Evolutionary conservation across 2,329 filamentous ascomycete genomes (phyloP), one percentile per base, ranked within the genome.

Genomic region (Hysterium pulicare): DNA sequence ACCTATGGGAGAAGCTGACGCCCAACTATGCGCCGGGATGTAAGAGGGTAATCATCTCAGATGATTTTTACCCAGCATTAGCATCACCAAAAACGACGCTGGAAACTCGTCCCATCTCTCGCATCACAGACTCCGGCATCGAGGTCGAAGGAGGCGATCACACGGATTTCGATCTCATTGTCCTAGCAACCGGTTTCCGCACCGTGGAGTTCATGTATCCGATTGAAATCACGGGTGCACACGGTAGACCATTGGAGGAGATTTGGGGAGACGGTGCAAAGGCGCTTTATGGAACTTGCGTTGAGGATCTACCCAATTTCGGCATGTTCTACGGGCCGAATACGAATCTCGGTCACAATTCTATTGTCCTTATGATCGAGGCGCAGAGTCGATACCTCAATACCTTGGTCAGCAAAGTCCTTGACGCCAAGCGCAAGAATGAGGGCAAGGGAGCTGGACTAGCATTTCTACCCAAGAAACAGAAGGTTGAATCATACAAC

Each of bases 331-430:
- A 80, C 56, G 78, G 78, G 0, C 78, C 76, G 3, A 81, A 79
- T 56, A 80, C 75, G 2, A 67, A 67, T 15, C 64, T 75, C 41
- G 78, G 74, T 0, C 75, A 78, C 55, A 79, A 78, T 47, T 73
- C 68, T 41, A 81, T 81, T 50, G 76, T 81, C 48, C 65, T 81
- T n/a, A 82, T 81, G 77, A 79, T 81, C 46, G 78, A 82, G 53
- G 71, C 77, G 2, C 78, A 82, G 50, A 70, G 67, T 3, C 69
- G 73, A 2, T 81, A 81, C 52, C 70, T 81, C 43, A 76, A 72
- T 45, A 66, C 64, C 0, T 49, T 82, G 26, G 71, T 82, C 35
- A 53, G 55, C 0, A 67, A 73, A 5, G 69, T 82, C 1, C 66
- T 79, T 1, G 58, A 65, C 6, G 75, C 76, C 0, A 61, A 70